Percentiles rank a stretch among this genome's conserved stretches.
phyloP scores from a whole-genome alignment of 2,329 filamentous ascomycete species.

The Alternaria infectoria region DNA sequence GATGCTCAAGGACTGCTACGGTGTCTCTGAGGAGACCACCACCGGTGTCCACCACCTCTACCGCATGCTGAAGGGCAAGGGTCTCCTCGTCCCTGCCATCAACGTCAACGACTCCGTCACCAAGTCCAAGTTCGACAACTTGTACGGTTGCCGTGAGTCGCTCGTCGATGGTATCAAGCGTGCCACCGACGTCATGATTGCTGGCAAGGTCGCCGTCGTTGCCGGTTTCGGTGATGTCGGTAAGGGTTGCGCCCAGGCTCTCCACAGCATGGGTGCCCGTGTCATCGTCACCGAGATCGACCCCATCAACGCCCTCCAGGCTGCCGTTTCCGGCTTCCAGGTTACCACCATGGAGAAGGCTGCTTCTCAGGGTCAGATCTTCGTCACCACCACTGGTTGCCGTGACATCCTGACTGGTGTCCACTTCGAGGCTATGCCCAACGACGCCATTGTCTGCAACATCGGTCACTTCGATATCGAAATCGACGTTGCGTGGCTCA shows the following conservation, averaged over 20 bases:
- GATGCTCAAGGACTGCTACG: slow-evolving; percentile 97
- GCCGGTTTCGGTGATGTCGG: slow-evolving; percentile 99
- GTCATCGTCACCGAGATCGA: slow-evolving; percentile 97
- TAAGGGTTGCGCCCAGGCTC: slow-evolving; percentile 96
- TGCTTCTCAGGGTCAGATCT: slow-evolving; percentile 88
- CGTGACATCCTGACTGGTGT: slow-evolving; percentile 91
- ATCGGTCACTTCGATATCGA: slow-evolving; percentile 99
- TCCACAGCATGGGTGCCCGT: slow-evolving; percentile 95
- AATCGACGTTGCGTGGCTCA: slow-evolving; percentile 99
- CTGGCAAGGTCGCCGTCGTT: slow-evolving; percentile 96
- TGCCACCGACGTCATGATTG: slow-evolving; percentile 99
- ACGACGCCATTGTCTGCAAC: slow-evolving; percentile 99
- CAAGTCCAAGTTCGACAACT: slow-evolving; percentile 99
- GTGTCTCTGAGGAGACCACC: slow-evolving; percentile 99
- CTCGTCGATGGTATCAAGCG: slow-evolving; percentile 99
- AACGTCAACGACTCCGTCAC: slow-evolving; percentile 99
- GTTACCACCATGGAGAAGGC: slow-evolving; percentile 99
- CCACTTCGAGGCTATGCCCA: slow-evolving; percentile 95
- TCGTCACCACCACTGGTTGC: slow-evolving; percentile 99
- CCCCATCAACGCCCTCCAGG: slow-evolving; percentile 99
- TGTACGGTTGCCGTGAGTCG: slow-evolving; percentile 99
- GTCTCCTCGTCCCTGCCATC: slow-evolving; percentile 87
- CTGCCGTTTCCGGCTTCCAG: slow-evolving; percentile 95
- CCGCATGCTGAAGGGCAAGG: slow-evolving; percentile 83
- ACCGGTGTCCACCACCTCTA: slow-evolving; percentile 99